phyloP scores from a whole-genome alignment of 2,329 filamentous ascomycete genomes.

The Cyanodermella asteris region DNA sequence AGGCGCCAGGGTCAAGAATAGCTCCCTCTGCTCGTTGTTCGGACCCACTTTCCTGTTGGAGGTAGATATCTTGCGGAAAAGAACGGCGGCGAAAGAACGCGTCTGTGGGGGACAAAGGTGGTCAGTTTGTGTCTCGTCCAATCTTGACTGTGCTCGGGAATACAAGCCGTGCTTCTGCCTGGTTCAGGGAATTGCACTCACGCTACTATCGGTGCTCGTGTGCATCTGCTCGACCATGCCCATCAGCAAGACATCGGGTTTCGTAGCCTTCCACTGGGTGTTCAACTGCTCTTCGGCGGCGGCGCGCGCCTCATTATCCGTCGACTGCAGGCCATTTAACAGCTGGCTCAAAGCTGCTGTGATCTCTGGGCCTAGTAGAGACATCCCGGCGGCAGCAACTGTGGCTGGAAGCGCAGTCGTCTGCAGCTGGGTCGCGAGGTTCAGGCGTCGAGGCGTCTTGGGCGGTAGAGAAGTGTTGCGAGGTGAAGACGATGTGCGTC shows the following conservation, averaged over 20 bases:
- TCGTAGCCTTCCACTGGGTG: slow-evolving; percentile 64
- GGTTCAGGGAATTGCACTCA: background rate
- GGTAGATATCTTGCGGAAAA: slow-evolving; percentile 82
- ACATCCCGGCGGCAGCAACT: slow-evolving; percentile 41
- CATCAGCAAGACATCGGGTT: slow-evolving; percentile 79
- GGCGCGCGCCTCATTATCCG: slow-evolving; percentile 68
- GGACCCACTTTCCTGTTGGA: slow-evolving; percentile 58
- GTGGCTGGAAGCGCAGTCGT: too few species aligned
- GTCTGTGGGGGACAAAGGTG: slow-evolving; percentile 45
- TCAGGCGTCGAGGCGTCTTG: too few species aligned
- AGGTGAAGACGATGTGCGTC: too few species aligned
- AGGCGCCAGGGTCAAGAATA: slow-evolving; percentile 59
- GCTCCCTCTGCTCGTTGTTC: slow-evolving; percentile 51
- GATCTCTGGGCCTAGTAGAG: slow-evolving; percentile 63
- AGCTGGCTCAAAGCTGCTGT: slow-evolving; percentile 70
- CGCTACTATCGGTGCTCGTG: slow-evolving; percentile 43
- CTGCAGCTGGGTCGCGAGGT: too few species aligned
- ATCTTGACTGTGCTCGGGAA: background rate
- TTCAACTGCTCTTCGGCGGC: slow-evolving; percentile 80
- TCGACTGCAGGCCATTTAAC: slow-evolving; percentile 66
- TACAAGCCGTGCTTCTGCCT: too few species aligned
- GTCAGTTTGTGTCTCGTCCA: slow-evolving; percentile 4
- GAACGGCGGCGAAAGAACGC: slow-evolving; percentile 75
- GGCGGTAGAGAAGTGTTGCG: too few species aligned
- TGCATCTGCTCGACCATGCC: slow-evolving; percentile 83